A percentile compares a stretch with the other conserved stretches of the same genome.
Evolutionary conservation across 108 stramenopile genomes (phyloP).

Genomic region (Phaeodactylum tricornutum): DNA sequence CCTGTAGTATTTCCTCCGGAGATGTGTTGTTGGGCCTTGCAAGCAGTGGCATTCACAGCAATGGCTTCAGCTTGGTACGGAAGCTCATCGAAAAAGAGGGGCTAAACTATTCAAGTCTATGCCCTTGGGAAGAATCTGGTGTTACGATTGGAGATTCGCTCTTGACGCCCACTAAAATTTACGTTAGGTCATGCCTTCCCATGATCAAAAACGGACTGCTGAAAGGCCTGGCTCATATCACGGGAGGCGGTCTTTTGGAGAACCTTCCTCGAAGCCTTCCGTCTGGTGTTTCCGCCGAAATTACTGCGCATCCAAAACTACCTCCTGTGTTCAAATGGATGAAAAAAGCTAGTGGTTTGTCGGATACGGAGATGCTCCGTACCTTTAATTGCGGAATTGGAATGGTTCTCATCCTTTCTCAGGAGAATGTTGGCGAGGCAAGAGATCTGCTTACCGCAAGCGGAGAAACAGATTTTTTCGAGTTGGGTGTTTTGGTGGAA

Average conservation of each 20-base stretch:
- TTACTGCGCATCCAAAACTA: conserved; percentile 73
- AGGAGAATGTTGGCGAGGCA: conserved; percentile 54
- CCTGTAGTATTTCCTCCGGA: conserved; percentile 64
- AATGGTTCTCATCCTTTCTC: conserved; percentile 88
- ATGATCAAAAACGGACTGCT: conserved; percentile 69
- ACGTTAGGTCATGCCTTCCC: conserved; percentile 85
- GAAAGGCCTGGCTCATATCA: conserved; percentile 94
- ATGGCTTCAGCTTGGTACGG: conserved; percentile 95
- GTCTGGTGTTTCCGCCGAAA: conserved; percentile 68
- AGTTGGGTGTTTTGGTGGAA: conserved; percentile 57
- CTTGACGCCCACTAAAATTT: conserved; percentile 92
- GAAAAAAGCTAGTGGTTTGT: conserved; percentile 75
- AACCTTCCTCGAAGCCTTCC: conserved; percentile 94
- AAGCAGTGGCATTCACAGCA: conserved; percentile 96
- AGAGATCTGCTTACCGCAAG: conserved; percentile 46
- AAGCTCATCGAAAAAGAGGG: conserved; percentile 84
- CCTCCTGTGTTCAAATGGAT: conserved; percentile 94
- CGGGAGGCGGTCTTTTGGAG: conserved; percentile 94
- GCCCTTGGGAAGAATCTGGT: conserved; percentile 76
- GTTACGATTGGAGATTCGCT: conserved; percentile 83
- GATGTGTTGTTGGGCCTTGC: conserved; percentile 89
- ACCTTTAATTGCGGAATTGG: conserved; percentile 98
- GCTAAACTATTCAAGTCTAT: conserved; percentile 66
- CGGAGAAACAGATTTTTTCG: conserved; percentile 67
- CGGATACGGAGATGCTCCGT: conserved; percentile 87